Base-by-base conservation (phyloP, 192 early-diverging fungal species). In the Coemansia sp. region DNA sequence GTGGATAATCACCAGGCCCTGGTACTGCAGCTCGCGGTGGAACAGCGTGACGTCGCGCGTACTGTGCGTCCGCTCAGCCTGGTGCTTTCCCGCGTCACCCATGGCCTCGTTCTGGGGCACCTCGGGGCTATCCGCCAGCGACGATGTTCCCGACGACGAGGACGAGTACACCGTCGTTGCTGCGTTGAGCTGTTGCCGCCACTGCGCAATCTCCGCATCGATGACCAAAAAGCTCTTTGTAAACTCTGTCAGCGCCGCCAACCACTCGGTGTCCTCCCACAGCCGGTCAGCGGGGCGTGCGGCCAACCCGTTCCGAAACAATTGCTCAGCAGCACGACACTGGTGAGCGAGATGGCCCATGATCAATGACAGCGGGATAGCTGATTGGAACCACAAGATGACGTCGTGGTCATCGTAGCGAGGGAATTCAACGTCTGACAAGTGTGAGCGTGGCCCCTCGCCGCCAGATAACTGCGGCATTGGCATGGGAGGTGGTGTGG, bases 341-440 rank as follows among this genome's bases (percentile, higher is more conserved):
- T 84, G 81, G 67, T 78, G 69, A 9, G 67, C 73, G 46, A 84
- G 46, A 34, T 84, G 81, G 46, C 81, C 81, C 76, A 84, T 78
- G 66, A 84, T 60, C 29, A 84, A 64, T 67, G 81, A 84, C 39
- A 84, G 65, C 62, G 81, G 81, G 53, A 84, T 84, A 25, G 76
- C 74, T 1, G 76, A 84, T 58, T 84, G 81, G 68, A 78, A 84
- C 81, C 81, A 84, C 62, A 84, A 64, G 8, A 84, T 75, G 17
- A 84, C 81, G 57, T 84, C 81, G 73, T 78, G 77, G 70, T 84
- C 81, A 55, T 76, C 66, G 71, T 84, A 84, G 27, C 81, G 73
- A n/a, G 73, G 74, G 34, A 84, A 78, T 45, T 74, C 81, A 11
- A 72, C 66, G 53, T 78, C 69, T 3, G 64, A 38, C 38, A 58